Conservation (phyloP, 345 rosid species). For the Theobroma cacao region DNA sequence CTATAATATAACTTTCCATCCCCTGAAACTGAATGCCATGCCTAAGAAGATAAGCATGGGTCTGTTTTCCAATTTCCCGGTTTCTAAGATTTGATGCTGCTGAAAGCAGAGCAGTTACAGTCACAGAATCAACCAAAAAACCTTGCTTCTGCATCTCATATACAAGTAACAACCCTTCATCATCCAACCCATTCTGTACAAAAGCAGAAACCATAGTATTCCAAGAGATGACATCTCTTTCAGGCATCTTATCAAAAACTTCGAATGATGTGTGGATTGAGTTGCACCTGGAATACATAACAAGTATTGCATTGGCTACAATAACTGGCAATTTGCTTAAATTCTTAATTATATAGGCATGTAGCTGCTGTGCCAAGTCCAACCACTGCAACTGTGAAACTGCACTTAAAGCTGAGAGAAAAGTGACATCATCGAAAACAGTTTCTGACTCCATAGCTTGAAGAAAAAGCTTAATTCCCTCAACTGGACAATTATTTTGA, state of each 20-base stretch:
- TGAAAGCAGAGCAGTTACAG: slow-evolving; percentile 73
- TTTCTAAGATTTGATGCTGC: slow-evolving; percentile 83
- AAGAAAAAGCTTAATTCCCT: slow-evolving; percentile 61
- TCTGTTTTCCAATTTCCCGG: slow-evolving; percentile 67
- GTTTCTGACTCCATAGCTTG: slow-evolving; percentile 45
- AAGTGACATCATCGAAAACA: slow-evolving; percentile 62
- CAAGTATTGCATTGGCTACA: slow-evolving; percentile 60
- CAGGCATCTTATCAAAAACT: slow-evolving; percentile 62
- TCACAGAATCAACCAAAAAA: slow-evolving; percentile 60
- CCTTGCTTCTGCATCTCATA: slow-evolving; percentile 85
- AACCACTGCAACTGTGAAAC: slow-evolving; percentile 69
- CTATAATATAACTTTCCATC: slow-evolving; percentile 77
- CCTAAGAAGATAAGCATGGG: slow-evolving; percentile 78
- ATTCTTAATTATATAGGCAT: slow-evolving; percentile 64
- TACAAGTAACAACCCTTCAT: slow-evolving; percentile 82
- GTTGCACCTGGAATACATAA: slow-evolving; percentile 80
- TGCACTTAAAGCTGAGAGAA: slow-evolving; percentile 56
- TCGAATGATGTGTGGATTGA: slow-evolving; percentile 56
- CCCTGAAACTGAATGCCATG: slow-evolving; percentile 61
- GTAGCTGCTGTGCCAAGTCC: slow-evolving; percentile 58
- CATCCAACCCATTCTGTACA: slow-evolving; percentile 75
- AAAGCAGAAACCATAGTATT: slow-evolving; percentile 83
- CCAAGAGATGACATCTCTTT: slow-evolving; percentile 82
- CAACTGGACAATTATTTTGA: slow-evolving; percentile 43
- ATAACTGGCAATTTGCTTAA: slow-evolving; percentile 41